A percentile compares a stretch with the other conserved stretches of the same genome.
These are phyloP conservation scores for Chloropicon primus DNA, from an alignment of 139 green algal species.

Conservation along the genomic window DNA sequence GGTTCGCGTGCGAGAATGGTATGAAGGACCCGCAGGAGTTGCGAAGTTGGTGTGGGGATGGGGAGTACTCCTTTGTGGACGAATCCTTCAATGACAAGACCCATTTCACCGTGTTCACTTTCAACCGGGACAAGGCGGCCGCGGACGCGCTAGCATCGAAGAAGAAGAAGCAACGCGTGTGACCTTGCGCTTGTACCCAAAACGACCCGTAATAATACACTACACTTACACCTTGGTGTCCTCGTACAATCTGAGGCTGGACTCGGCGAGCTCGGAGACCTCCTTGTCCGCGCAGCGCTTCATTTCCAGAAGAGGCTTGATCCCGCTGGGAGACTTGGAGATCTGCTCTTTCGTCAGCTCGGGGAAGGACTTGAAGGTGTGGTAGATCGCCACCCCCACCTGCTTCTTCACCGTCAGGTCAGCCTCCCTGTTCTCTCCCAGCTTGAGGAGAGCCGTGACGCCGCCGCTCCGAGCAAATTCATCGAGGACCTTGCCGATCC, in stretches of 20 bases:
- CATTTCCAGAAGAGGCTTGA: neutral
- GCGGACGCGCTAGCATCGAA: neutral
- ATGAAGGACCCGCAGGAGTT: neutral
- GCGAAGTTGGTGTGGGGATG: constrained; percentile 2
- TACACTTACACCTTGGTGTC: neutral
- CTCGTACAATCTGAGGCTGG: neutral
- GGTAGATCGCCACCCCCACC: neutral
- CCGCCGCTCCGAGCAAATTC: neutral
- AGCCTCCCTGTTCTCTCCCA: neutral
- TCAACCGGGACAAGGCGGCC: neutral
- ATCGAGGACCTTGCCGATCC: neutral
- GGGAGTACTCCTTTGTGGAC: constrained; percentile 8
- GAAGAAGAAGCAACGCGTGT: neutral
- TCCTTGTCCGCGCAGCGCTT: neutral
- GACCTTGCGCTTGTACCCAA: too few relatives aligned
- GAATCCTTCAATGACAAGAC: neutral
- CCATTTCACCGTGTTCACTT: neutral
- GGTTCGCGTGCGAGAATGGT: constrained; percentile 5
- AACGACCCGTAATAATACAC: too few relatives aligned
- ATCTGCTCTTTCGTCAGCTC: neutral
- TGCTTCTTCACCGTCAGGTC: neutral
- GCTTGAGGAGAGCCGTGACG: neutral
- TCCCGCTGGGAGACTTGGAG: neutral
- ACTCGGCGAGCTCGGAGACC: neutral
- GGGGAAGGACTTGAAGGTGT: neutral